phyloP scores from a whole-genome alignment of 805 yeast species.

The Komagataella mondaviorum region DNA sequence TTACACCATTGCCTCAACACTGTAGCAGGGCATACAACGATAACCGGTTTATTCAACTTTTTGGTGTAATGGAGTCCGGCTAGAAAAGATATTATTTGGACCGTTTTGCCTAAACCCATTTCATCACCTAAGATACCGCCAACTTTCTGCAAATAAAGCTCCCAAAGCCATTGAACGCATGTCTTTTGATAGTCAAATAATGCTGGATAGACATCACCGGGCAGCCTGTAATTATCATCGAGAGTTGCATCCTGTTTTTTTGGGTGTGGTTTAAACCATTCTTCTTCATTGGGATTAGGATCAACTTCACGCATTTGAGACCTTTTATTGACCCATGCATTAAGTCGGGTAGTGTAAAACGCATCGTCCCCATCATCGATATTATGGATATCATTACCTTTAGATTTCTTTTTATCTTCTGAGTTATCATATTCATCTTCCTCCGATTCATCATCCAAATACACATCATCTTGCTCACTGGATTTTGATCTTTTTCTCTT shows the following conservation, averaged over 20 bases:
- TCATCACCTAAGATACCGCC: slow-evolving; percentile 98
- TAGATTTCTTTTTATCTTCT: neutral
- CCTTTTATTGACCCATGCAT: slow-evolving; percentile 45
- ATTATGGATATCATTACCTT: slow-evolving; percentile 21
- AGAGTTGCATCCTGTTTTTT: slow-evolving; percentile 59
- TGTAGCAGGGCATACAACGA: slow-evolving; percentile 93
- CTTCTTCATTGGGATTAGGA: slow-evolving; percentile 22
- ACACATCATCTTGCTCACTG: neutral
- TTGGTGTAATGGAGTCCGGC: slow-evolving; percentile 86
- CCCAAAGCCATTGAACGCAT: slow-evolving; percentile 97
- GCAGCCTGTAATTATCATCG: slow-evolving; percentile 57
- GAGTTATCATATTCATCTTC: neutral
- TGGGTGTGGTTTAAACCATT: slow-evolving; percentile 74
- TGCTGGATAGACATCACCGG: slow-evolving; percentile 83
- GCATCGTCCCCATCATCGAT: slow-evolving; percentile 76
- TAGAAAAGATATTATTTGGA: slow-evolving; percentile 80
- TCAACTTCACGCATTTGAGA: slow-evolving; percentile 25
- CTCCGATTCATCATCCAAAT: slow-evolving; percentile 4
- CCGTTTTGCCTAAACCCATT: slow-evolving; percentile 96
- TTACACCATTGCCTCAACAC: slow-evolving; percentile 95
- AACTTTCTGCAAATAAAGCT: slow-evolving; percentile 71
- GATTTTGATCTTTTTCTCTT: neutral
- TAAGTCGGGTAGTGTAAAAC: slow-evolving; percentile 45
- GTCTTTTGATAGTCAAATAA: slow-evolving; percentile 91
- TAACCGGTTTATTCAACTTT: slow-evolving; percentile 57